Percentiles rank a stretch among this genome's conserved stretches.
These are phyloP conservation scores for Rhizopus arrhizus DNA, from an alignment of 371 early-diverging fungal genomes.

Conservation along the genomic window DNA sequence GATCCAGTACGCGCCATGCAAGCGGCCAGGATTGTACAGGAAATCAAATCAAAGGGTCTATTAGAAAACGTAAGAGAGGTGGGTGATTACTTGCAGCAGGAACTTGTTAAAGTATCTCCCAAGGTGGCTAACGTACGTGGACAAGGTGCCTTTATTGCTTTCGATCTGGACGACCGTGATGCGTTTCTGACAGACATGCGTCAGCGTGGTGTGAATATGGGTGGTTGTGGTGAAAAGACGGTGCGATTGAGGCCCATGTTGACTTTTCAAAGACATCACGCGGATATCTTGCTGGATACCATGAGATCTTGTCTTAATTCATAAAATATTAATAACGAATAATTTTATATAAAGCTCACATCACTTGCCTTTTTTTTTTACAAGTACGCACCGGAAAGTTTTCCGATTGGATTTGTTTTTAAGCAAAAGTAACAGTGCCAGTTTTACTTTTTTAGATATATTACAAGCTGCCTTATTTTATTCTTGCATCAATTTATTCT, in stretches of 20 bases:
- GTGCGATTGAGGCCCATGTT: slow-evolving; percentile 77
- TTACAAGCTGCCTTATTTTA: too few relatives aligned
- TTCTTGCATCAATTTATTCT: too few relatives aligned
- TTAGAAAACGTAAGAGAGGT: slow-evolving; percentile 57
- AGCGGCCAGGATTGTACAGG: slow-evolving; percentile 66
- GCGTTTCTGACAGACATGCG: slow-evolving; percentile 61
- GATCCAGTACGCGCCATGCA: slow-evolving; percentile 72
- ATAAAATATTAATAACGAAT: background rate
- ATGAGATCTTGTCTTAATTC: slow-evolving; percentile 36
- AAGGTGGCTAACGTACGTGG: slow-evolving; percentile 59
- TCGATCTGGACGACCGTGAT: slow-evolving; percentile 66
- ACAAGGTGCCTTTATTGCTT: slow-evolving; percentile 71
- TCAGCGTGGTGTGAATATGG: slow-evolving; percentile 68
- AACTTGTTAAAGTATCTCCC: slow-evolving; percentile 39
- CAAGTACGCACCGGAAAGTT: too few relatives aligned
- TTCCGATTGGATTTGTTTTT: too few relatives aligned
- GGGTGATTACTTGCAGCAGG: slow-evolving; percentile 58
- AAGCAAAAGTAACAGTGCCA: too few relatives aligned
- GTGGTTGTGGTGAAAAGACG: slow-evolving; percentile 68
- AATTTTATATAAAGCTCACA: too few relatives aligned
- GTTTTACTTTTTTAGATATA: too few relatives aligned
- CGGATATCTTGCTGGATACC: slow-evolving; percentile 68
- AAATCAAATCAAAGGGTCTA: slow-evolving; percentile 58
- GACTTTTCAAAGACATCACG: slow-evolving; percentile 70
- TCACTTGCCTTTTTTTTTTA: too few relatives aligned